Percentiles rank a stretch among this genome's conserved stretches.
These are phyloP conservation scores for Lipomyces chichibuensis DNA, from an alignment of 805 yeast genomes.

Conservation along the genomic window DNA sequence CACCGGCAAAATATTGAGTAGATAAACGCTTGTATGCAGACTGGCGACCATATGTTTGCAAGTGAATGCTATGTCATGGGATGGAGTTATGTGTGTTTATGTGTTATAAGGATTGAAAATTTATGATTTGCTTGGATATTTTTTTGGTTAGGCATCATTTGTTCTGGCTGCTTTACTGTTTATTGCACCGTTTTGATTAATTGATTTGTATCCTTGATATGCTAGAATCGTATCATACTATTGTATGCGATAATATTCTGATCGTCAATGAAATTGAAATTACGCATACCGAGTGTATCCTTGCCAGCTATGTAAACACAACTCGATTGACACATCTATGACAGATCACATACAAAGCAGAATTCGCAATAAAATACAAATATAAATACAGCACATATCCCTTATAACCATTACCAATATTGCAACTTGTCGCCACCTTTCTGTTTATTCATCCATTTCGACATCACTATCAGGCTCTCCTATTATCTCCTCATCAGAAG, in stretches of 20 bases:
- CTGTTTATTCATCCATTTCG: conserved; percentile 23
- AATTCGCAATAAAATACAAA: neutral
- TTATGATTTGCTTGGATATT: too few species aligned
- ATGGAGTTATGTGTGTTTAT: neutral
- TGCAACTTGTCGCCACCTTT: too few species aligned
- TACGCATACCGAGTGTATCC: too few species aligned
- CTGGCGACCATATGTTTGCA: neutral
- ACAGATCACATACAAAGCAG: neutral
- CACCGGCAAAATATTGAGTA: conserved; percentile 1
- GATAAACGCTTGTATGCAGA: neutral
- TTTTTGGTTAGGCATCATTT: too few species aligned
- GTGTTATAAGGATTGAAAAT: neutral
- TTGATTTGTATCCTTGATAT: neutral
- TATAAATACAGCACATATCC: neutral
- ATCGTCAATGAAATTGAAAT: too few species aligned
- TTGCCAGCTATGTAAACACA: too few species aligned
- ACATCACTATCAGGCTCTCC: conserved; percentile 7
- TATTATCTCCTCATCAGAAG: conserved; percentile 1
- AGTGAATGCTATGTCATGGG: neutral
- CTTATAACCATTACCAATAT: neutral
- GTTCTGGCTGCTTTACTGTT: neutral
- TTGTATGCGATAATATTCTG: neutral
- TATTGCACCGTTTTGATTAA: neutral
- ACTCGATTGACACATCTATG: too few species aligned
- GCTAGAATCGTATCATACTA: neutral